These are phyloP conservation scores for Zelonia costaricensis DNA, from an alignment of 208 protist genomes.

Conservation along the genomic window DNA sequence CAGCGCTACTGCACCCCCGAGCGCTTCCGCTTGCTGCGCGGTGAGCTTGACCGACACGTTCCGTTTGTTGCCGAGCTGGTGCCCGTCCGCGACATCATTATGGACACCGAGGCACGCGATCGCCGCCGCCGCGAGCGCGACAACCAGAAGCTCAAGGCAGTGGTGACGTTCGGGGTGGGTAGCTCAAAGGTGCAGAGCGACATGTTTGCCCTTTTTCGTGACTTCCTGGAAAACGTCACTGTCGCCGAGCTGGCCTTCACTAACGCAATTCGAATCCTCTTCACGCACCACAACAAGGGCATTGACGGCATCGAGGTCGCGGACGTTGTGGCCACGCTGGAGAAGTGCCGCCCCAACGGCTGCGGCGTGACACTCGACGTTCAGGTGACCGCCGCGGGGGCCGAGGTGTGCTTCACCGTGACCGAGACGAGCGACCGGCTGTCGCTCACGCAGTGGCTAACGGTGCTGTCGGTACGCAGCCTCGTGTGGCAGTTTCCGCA, in stretches of 20 bases:
- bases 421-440: slow-evolving; percentile 46
- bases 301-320: slow-evolving; percentile 66
- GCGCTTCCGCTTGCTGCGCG: slow-evolving; percentile 28
- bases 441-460: slow-evolving; percentile 73
- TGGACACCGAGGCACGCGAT: slow-evolving; percentile 55
- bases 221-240: slow-evolving; percentile 52
- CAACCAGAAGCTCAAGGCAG: slow-evolving; percentile 61
- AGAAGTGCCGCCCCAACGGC: slow-evolving; percentile 64
- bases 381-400: slow-evolving; percentile 38
- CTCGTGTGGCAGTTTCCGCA: slow-evolving; percentile 74
- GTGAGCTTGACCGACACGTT: slow-evolving; percentile 76
- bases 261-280: slow-evolving; percentile 73
- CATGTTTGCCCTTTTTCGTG: slow-evolving; percentile 87
- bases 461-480: slow-evolving; percentile 67
- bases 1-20: slow-evolving; percentile 37
- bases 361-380: slow-evolving; percentile 49
- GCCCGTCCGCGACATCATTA: slow-evolving; percentile 68
- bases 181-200: slow-evolving; percentile 84
- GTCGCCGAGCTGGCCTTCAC: slow-evolving; percentile 73
- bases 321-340: slow-evolving; percentile 48
- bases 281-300: slow-evolving; percentile 61
- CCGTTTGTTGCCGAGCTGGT: slow-evolving; percentile 83
- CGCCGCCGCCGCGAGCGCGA: slow-evolving; percentile 74
- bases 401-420: slow-evolving; percentile 50
- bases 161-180: slow-evolving; percentile 66